Evolutionary conservation across 2,329 filamentous ascomycete genomes (phyloP), one percentile per base, ranked within the genome.

Genomic region (Aspergillus fructus): DNA sequence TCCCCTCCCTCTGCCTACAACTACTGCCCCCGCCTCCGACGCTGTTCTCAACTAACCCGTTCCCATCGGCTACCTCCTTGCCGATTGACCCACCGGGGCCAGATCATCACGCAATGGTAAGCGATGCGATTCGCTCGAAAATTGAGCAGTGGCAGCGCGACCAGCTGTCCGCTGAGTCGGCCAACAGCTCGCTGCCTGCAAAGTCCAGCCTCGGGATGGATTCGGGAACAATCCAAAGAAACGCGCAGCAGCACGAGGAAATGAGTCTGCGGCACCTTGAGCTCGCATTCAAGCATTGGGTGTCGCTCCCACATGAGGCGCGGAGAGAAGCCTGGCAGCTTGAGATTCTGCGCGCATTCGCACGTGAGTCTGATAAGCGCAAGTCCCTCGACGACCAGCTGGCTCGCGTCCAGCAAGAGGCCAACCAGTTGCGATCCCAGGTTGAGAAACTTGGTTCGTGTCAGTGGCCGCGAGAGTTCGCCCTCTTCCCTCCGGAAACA

Each of bases 21-120:
- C 88, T 93, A 63, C 85, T 97, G 1, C 85, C 89, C 37, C 82
- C 90, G 9, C 91, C 93, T 3, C 87, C 90, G 4, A 94, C 91
- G 0, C 80, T 97, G 6, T 93, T 93, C 76, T 89, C 90, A 9
- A 85, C 88, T 0, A 90, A 88, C 6, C 91, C 92, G 30, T 89
- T 96, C 67, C 81, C 91, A 2, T 91, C 89, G 0, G 81, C 85
- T 19, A 85, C 87, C 3, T 94, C 91, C 0, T 96, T 93, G 86
- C 91, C 91, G 0, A 84, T 96, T 33, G 79, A 85, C 21, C 87
- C 90, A 1, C 93, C 93, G 0, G 87, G 85, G 1, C 81, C 86
- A 60, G 85, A 87, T 62, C 90, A 96, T 71, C 86, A 86, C 50
- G 86, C 89, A 15, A 88, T 90, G 1, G 78, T 97, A 15, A 81